These are phyloP conservation scores for Artemisia argyi DNA, from an alignment of 129 eudicot species.

Conservation along the genomic window DNA sequence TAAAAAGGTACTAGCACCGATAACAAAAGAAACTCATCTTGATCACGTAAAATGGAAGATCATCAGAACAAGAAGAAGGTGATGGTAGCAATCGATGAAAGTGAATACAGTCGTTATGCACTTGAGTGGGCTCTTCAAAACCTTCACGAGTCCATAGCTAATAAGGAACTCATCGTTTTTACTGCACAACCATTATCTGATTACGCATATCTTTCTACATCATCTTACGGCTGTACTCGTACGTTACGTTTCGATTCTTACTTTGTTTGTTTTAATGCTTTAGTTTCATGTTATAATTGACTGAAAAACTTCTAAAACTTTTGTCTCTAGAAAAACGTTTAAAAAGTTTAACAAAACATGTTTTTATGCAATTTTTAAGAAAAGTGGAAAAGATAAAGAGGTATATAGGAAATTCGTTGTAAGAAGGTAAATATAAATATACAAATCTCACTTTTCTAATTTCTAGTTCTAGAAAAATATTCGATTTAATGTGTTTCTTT, in stretches of 20 bases:
- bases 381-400: no score
- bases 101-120: slow-evolving; percentile 59
- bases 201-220: slow-evolving; percentile 40
- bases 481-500: no score
- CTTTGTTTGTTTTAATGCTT: no score
- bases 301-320: no score
- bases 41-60: background rate
- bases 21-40: background rate
- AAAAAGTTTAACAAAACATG: no score
- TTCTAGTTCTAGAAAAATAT: no score
- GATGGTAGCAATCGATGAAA: slow-evolving; percentile 74
- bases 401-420: no score
- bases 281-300: no score
- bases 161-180: slow-evolving; percentile 41
- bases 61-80: slow-evolving; percentile 44
- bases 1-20: slow-evolving; percentile 2
- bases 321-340: no score
- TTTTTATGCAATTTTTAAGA: no score
- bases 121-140: slow-evolving; percentile 61
- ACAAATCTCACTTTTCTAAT: no score
- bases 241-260: background rate
- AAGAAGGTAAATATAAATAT: no score
- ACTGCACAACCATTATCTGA: slow-evolving; percentile 45
- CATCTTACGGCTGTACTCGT: slow-evolving; percentile 20
- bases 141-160: slow-evolving; percentile 35